Evolutionary conservation across 495 filamentous ascomycete genomes (phyloP).

Genomic region (Xylaria scruposa): DNA sequence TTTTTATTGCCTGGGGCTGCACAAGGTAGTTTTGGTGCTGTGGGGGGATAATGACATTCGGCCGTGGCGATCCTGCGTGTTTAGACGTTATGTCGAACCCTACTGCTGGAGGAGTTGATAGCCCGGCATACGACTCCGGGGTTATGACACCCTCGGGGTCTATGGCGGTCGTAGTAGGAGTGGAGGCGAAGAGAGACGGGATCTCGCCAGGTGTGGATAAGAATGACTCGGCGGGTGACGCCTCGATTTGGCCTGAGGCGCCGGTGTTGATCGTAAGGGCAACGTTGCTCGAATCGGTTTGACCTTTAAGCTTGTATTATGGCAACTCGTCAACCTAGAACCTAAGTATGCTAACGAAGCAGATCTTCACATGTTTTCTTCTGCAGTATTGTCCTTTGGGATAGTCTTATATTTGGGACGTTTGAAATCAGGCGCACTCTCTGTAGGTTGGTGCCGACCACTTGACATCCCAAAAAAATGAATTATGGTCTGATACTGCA

Average conservation of each 20-base stretch:
- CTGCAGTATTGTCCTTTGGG: no score
- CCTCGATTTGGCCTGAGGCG: slow-evolving; percentile 55
- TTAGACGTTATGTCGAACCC: slow-evolving; percentile 46
- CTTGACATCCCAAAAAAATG: no score
- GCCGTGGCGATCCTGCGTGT: slow-evolving; percentile 46
- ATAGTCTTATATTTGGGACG: no score
- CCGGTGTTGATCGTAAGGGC: slow-evolving; percentile 31
- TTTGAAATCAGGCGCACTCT: no score
- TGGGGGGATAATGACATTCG: slow-evolving; percentile 41
- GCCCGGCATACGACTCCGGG: slow-evolving; percentile 47
- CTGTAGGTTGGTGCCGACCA: no score
- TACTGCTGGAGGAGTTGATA: slow-evolving; percentile 48
- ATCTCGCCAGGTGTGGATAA: slow-evolving; percentile 58
- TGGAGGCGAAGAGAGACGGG: slow-evolving; percentile 54
- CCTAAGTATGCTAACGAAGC: no score
- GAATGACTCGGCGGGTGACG: slow-evolving; percentile 58
- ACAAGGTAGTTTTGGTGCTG: slow-evolving; percentile 47
- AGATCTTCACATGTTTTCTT: no score
- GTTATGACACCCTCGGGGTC: slow-evolving; percentile 55
- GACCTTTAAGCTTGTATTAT: no score
- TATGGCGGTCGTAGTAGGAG: slow-evolving; percentile 35
- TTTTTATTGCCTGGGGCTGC: slow-evolving; percentile 51
- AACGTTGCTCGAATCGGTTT: no score
- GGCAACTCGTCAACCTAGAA: no score
- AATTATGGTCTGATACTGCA: not conserved